phyloP scores from a whole-genome alignment of 371 early-diverging fungal species.

The Actinomortierella wolfii region DNA sequence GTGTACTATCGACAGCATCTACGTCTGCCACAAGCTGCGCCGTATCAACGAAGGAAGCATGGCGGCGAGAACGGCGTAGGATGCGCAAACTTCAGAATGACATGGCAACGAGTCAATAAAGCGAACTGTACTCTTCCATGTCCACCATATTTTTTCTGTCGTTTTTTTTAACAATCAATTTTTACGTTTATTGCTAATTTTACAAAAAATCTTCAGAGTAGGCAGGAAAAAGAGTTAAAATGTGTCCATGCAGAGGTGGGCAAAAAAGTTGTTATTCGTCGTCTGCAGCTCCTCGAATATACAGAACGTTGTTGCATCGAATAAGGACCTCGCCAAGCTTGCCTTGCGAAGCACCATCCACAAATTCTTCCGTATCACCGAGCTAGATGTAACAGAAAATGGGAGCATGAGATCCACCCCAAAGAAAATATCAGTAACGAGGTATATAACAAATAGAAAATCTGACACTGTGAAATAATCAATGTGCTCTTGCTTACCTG shows the following conservation, averaged over 20 bases:
- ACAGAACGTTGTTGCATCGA: conserved; percentile 89
- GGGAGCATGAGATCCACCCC: neutral
- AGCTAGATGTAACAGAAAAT: conserved; percentile 59
- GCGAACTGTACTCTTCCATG: too few relatives aligned
- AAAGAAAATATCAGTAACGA: conserved; percentile 2
- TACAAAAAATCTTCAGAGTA: too few relatives aligned
- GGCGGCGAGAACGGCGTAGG: conserved; percentile 35
- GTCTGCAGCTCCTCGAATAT: conserved; percentile 76
- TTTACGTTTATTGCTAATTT: too few relatives aligned
- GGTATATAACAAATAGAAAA: neutral
- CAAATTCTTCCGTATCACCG: conserved; percentile 91
- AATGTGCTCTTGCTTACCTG: conserved; percentile 65
- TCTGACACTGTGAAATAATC: neutral
- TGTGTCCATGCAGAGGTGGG: too few relatives aligned
- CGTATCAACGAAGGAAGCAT: conserved; percentile 9
- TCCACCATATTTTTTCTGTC: too few relatives aligned
- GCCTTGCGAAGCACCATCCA: conserved; percentile 89
- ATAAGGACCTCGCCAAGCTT: conserved; percentile 94
- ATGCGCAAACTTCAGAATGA: conserved; percentile 21
- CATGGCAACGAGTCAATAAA: neutral
- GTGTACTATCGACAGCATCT: too few relatives aligned
- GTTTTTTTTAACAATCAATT: too few relatives aligned
- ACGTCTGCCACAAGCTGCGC: too few relatives aligned
- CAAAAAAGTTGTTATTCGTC: conserved; percentile 28
- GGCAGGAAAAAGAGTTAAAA: too few relatives aligned